phyloP scores from a whole-genome alignment of 225 moss, liverwort and hornwort species.

The Ulota crispa region DNA sequence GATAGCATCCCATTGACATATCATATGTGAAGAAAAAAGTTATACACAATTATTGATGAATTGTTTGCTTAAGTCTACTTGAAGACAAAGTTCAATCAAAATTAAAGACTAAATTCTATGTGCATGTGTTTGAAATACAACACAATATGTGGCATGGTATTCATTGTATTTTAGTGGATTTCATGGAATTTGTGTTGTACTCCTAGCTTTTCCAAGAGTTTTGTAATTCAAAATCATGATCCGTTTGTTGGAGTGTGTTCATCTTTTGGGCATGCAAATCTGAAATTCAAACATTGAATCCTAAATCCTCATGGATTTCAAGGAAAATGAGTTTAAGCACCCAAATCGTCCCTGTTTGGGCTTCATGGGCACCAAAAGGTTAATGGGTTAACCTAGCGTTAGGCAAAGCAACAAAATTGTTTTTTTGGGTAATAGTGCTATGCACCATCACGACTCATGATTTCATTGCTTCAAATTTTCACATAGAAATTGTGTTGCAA shows the following conservation, averaged over 20 bases:
- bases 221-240: constrained; percentile 4
- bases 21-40: not conserved
- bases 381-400: too few species aligned
- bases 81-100: constrained; percentile 7
- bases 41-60: not conserved
- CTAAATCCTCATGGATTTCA: too few species aligned
- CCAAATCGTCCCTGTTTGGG: too few species aligned
- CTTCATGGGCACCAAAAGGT: too few species aligned
- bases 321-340: too few species aligned
- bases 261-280: too few species aligned
- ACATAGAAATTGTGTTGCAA: too few species aligned
- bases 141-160: not conserved
- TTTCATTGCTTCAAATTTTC: too few species aligned
- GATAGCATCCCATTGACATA: constrained; percentile 7
- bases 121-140: not conserved
- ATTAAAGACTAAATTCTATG: not conserved
- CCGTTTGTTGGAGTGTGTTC: not conserved
- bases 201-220: not conserved
- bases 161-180: not conserved
- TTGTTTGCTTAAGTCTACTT: not conserved
- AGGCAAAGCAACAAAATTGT: too few species aligned
- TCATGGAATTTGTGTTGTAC: constrained; percentile 4
- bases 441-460: too few species aligned
- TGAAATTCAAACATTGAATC: too few species aligned
- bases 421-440: too few species aligned